Evolutionary conservation across 495 filamentous ascomycete genomes (phyloP).

Genomic region (Podospora sp.): DNA sequence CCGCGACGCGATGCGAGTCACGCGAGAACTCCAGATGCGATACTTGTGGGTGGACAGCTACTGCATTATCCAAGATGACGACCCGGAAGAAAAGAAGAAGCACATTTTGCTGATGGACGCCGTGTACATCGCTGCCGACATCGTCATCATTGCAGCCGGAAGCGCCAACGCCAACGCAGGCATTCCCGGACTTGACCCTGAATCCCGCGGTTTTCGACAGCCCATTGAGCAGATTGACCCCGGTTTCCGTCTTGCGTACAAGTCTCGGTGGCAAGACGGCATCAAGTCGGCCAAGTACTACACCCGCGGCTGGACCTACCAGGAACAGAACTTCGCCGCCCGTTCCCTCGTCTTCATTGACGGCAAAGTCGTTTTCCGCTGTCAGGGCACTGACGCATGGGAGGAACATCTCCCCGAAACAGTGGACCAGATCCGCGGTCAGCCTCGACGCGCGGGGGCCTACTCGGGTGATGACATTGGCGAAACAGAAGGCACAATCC

Average conservation of each 20-base stretch:
- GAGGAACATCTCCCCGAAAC: slow-evolving; percentile 4
- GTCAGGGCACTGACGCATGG: slow-evolving; percentile 3
- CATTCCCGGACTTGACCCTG: slow-evolving; percentile 18
- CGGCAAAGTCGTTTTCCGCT: too few relatives aligned
- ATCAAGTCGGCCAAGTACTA: not conserved
- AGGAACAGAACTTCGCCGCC: slow-evolving; percentile 12
- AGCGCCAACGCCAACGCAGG: slow-evolving; percentile 20
- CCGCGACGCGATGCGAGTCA: slow-evolving; percentile 30
- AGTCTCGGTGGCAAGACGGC: slow-evolving; percentile 5
- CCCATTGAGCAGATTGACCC: slow-evolving; percentile 22
- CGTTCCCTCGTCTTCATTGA: too few relatives aligned
- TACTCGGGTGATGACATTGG: slow-evolving; percentile 21
- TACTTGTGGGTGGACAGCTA: slow-evolving; percentile 42
- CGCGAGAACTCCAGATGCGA: slow-evolving; percentile 22
- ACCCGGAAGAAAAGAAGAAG: not conserved
- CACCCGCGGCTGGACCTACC: slow-evolving; percentile 21
- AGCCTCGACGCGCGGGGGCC: not conserved
- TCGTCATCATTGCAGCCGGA: slow-evolving; percentile 31
- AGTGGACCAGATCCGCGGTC: slow-evolving; percentile 9
- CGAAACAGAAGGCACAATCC: slow-evolving; percentile 23
- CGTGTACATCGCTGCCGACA: slow-evolving; percentile 33
- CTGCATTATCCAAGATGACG: not conserved
- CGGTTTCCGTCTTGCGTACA: slow-evolving; percentile 20
- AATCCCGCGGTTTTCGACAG: slow-evolving; percentile 17
- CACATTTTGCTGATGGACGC: slow-evolving; percentile 25